phyloP scores from a whole-genome alignment of 768 basidiomycete genomes.

The Mycena rosella region DNA sequence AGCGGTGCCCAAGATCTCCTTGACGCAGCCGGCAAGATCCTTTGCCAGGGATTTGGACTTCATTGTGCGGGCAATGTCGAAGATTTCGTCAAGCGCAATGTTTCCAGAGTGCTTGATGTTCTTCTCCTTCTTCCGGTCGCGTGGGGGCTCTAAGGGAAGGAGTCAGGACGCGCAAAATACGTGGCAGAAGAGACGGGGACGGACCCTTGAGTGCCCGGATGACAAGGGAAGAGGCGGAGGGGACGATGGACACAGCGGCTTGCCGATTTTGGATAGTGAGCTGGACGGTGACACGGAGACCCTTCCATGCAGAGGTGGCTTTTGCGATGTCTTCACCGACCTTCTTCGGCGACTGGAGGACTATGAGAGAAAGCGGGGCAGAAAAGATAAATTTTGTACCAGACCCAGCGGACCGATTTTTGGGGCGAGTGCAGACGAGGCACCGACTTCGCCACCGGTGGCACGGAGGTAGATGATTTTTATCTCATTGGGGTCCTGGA shows the following conservation, averaged over 20 bases:
- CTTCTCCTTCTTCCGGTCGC: constrained; percentile 99
- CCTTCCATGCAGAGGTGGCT: constrained; percentile 98
- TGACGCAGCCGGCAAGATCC: constrained; percentile 87
- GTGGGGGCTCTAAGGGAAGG: constrained; percentile 84
- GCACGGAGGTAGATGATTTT: constrained; percentile 99
- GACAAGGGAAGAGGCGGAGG: constrained; percentile 96
- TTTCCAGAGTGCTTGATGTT: constrained; percentile 99
- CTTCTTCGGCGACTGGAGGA: constrained; percentile 94
- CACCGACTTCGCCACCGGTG: constrained; percentile 99
- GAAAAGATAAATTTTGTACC: constrained; percentile 63
- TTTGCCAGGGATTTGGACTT: constrained; percentile 94
- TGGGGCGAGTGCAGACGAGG: constrained; percentile 97
- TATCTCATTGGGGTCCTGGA: constrained; percentile 95
- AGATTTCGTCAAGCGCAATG: constrained; percentile 92
- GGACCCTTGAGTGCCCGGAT: constrained; percentile 97
- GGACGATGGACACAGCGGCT: constrained; percentile 96
- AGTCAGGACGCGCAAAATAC: constrained; percentile 12
- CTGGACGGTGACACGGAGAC: constrained; percentile 98
- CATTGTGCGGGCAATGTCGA: constrained; percentile 97
- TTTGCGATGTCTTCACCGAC: constrained; percentile 99
- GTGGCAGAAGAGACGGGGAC: constrained; percentile 39
- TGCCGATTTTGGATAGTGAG: constrained; percentile 99
- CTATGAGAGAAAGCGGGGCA: constrained; percentile 24
- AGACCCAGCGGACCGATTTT: constrained; percentile 99
- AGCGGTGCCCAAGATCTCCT: constrained; percentile 98